Percentiles rank a stretch among this genome's conserved stretches.
phyloP scores from a whole-genome alignment of 495 filamentous ascomycete species.

The Talaromyces liani region DNA sequence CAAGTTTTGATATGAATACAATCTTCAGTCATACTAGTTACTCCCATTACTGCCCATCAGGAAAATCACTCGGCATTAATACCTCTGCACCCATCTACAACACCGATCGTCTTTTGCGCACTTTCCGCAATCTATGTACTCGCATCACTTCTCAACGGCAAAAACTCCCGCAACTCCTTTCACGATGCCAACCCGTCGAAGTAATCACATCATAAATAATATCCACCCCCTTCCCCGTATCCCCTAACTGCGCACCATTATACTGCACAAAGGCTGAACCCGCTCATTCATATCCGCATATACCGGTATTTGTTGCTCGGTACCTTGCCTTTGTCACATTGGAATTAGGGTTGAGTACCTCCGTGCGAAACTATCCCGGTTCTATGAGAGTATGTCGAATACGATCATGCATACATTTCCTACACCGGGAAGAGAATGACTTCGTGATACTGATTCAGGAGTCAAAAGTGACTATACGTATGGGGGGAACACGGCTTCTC shows the following conservation, averaged over 20 bases:
- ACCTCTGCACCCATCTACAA: slow-evolving; percentile 3
- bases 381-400: too few relatives aligned
- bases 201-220: slow-evolving; percentile 11
- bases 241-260: slow-evolving; percentile 5
- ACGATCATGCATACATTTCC: too few relatives aligned
- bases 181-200: slow-evolving; percentile 7
- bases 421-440: too few relatives aligned
- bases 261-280: too few relatives aligned
- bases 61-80: slow-evolving; percentile 9
- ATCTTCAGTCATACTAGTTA: not conserved
- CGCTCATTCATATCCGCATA: too few relatives aligned
- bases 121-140: not conserved
- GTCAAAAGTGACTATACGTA: too few relatives aligned
- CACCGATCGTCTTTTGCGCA: slow-evolving; percentile 2
- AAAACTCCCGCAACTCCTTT: slow-evolving; percentile 2
- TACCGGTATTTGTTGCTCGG: too few relatives aligned
- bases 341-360: too few relatives aligned
- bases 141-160: slow-evolving; percentile 9
- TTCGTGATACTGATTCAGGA: too few relatives aligned
- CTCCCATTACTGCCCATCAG: not conserved
- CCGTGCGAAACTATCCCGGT: too few relatives aligned
- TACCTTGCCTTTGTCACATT: too few relatives aligned
- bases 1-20: not conserved
- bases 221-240: slow-evolving; percentile 9
- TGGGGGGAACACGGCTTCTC: too few relatives aligned